Conservation (phyloP, 208 protist genomes). For the Wallacemonas sp. region DNA sequence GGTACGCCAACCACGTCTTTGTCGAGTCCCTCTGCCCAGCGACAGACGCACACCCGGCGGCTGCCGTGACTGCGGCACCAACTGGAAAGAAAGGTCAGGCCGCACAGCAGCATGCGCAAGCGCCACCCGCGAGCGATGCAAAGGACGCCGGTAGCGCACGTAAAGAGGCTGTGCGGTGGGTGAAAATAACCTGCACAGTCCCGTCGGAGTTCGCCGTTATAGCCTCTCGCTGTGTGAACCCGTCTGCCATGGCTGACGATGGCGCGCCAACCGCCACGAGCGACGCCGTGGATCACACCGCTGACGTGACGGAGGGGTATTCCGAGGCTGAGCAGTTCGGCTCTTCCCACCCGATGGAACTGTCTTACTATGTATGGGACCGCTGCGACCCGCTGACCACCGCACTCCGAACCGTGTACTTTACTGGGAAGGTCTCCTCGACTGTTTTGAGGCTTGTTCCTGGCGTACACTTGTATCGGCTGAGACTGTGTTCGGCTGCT, state of each 20-base stretch:
- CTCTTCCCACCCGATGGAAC: slow-evolving; percentile 16
- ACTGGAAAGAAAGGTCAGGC: slow-evolving; percentile 14
- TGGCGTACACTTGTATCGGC: slow-evolving; percentile 63
- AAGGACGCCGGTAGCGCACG: neutral
- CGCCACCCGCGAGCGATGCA: neutral
- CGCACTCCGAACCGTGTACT: slow-evolving; percentile 37
- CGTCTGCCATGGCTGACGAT: neutral
- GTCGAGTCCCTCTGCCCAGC: slow-evolving; percentile 16
- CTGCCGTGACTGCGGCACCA: neutral
- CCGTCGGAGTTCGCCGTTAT: slow-evolving; percentile 30
- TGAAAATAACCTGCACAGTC: slow-evolving; percentile 27
- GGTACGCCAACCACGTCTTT: slow-evolving; percentile 28
- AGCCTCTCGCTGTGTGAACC: neutral
- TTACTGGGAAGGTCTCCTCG: slow-evolving; percentile 37
- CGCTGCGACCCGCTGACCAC: slow-evolving; percentile 60
- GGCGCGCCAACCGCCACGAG: neutral
- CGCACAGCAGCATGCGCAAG: no score
- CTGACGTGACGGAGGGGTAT: no score
- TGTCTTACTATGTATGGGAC: slow-evolving; percentile 70
- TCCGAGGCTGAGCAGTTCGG: neutral
- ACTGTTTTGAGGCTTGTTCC: slow-evolving; percentile 34
- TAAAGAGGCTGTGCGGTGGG: slow-evolving; percentile 24
- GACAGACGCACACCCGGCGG: neutral
- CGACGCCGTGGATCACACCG: neutral
- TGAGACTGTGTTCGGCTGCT: slow-evolving; percentile 53